phyloP scores from a whole-genome alignment of 345 rosid species.

The Angophora floribunda region DNA sequence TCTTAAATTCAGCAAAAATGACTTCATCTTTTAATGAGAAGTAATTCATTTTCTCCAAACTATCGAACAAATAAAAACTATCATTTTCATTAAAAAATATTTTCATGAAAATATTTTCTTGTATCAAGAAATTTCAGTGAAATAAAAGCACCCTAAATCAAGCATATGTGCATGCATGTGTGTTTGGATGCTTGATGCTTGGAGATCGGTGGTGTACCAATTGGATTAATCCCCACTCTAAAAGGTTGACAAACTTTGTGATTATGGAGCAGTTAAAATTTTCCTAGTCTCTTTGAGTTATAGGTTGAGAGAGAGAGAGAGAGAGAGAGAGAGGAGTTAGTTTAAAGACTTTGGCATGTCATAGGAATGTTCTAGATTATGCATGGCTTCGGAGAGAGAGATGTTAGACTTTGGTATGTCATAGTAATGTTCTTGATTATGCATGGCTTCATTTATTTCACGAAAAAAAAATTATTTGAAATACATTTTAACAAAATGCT shows the following conservation, averaged over 20 bases:
- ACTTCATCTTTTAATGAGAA: too few species aligned
- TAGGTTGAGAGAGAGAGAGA: not conserved
- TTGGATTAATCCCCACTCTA: not conserved
- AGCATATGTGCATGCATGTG: not conserved
- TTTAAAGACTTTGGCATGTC: too few species aligned
- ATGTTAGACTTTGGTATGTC: not conserved
- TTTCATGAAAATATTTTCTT: too few species aligned
- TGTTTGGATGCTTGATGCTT: not conserved
- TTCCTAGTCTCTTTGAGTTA: not conserved
- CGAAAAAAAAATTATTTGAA: too few species aligned
- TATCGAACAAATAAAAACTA: too few species aligned
- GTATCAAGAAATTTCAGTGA: not conserved
- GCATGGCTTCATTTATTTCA: accelerated
- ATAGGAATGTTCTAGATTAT: too few species aligned
- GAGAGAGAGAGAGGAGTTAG: too few species aligned
- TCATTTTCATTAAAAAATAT: too few species aligned
- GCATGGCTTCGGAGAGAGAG: not conserved
- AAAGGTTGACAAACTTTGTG: not conserved
- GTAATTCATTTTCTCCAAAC: too few species aligned
- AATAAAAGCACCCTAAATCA: not conserved
- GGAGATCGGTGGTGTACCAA: not conserved
- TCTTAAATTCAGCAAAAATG: too few species aligned
- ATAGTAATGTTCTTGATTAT: too few species aligned
- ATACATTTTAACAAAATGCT: accelerated
- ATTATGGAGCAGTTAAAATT: not conserved